These are phyloP conservation scores for Microdochium bolleyi DNA, from an alignment of 2,329 filamentous ascomycete species.

Conservation along the genomic window DNA sequence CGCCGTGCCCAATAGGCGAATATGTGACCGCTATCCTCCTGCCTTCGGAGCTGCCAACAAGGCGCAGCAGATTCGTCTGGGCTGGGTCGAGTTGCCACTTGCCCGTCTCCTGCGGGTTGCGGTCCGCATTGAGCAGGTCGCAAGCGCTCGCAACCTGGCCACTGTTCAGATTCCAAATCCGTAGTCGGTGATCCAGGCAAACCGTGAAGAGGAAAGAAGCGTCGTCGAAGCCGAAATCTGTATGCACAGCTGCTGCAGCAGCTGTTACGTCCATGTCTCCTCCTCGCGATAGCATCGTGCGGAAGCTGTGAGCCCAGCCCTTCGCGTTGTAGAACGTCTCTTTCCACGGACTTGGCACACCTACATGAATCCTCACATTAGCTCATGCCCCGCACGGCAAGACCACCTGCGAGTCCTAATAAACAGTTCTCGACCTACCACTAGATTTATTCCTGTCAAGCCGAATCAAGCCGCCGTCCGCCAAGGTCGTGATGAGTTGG, in stretches of 20 bases:
- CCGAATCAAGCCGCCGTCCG: slow-evolving; percentile 68
- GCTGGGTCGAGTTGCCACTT: slow-evolving; percentile 73
- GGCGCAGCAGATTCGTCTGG: slow-evolving; percentile 67
- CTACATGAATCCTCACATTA: slow-evolving; percentile 14
- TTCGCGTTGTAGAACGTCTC: slow-evolving; percentile 68
- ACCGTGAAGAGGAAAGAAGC: slow-evolving; percentile 63
- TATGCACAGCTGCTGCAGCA: slow-evolving; percentile 53
- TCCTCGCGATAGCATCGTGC: slow-evolving; percentile 55
- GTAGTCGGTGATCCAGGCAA: slow-evolving; percentile 80
- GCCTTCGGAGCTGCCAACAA: slow-evolving; percentile 52
- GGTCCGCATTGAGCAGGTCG: slow-evolving; percentile 65
- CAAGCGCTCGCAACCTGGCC: slow-evolving; percentile 69
- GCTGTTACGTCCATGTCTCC: slow-evolving; percentile 59
- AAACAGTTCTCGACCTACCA: background rate
- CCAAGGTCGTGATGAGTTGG: slow-evolving; percentile 72
- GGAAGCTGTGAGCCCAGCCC: slow-evolving; percentile 61
- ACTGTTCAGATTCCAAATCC: slow-evolving; percentile 81
- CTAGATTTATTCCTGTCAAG: slow-evolving; percentile 50
- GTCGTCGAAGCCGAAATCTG: slow-evolving; percentile 39
- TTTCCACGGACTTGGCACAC: slow-evolving; percentile 44
- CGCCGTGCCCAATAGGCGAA: slow-evolving; percentile 77
- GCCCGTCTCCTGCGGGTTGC: slow-evolving; percentile 59
- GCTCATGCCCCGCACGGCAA: background rate
- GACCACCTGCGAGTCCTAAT: background rate
- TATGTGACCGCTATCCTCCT: slow-evolving; percentile 65